phyloP scores from a whole-genome alignment of 495 filamentous ascomycete genomes.

The Aspergillus diversus region DNA sequence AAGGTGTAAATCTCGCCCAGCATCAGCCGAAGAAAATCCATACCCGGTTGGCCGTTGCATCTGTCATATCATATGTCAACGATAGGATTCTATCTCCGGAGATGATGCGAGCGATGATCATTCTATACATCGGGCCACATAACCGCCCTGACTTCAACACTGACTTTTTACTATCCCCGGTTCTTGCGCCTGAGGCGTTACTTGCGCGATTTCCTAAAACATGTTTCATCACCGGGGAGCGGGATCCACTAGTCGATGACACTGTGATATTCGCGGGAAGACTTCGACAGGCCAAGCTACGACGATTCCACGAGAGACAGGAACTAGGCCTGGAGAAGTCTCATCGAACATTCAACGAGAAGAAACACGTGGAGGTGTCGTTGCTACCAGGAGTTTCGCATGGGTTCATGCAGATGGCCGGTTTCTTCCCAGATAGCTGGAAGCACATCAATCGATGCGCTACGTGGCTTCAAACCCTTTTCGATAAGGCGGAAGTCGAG shows the following conservation, averaged over 20 bases:
- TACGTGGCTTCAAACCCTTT: constrained; percentile 75
- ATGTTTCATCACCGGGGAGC: constrained; percentile 91
- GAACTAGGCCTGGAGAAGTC: constrained; percentile 62
- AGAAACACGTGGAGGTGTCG: constrained; percentile 76
- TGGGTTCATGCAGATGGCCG: constrained; percentile 89
- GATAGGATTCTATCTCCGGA: constrained; percentile 94
- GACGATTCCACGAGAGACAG: constrained; percentile 61
- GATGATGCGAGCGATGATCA: constrained; percentile 99
- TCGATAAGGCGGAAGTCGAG: constrained; percentile 54
- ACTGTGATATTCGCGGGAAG: constrained; percentile 94
- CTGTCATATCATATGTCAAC: constrained; percentile 97
- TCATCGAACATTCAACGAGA: constrained; percentile 67
- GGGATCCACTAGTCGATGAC: constrained; percentile 94
- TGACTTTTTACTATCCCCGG: constrained; percentile 86
- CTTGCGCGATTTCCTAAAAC: constrained; percentile 86
- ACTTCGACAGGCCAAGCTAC: constrained; percentile 78
- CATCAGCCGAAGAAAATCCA: constrained; percentile 69
- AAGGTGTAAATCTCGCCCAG: constrained; percentile 45
- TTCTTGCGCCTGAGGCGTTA: constrained; percentile 83
- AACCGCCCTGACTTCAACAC: constrained; percentile 89
- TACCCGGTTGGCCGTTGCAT: constrained; percentile 87
- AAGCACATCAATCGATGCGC: constrained; percentile 75
- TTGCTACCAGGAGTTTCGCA: constrained; percentile 88
- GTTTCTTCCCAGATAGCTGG: constrained; percentile 84
- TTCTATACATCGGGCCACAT: constrained; percentile 93